These are phyloP conservation scores for Pseudohalonectria lignicola DNA, from an alignment of 2,329 filamentous ascomycete genomes.

Conservation along the genomic window DNA sequence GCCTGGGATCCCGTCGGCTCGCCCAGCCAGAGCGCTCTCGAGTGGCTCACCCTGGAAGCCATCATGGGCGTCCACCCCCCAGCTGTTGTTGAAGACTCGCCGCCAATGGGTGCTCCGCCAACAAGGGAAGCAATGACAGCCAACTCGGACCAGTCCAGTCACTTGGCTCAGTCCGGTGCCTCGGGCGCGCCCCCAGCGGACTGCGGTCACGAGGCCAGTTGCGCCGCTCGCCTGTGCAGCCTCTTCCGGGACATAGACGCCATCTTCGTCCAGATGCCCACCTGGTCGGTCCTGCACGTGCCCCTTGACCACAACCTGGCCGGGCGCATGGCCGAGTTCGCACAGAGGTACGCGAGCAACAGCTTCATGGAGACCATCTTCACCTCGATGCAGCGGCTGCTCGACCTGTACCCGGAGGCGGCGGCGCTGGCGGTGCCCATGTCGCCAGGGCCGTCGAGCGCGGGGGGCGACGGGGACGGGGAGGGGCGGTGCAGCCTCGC, in stretches of 20 bases:
- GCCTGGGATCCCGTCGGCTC: no score
- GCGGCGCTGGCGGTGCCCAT: constrained; percentile 10
- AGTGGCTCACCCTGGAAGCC: background rate
- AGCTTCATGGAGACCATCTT: constrained; percentile 10
- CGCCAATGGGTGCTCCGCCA: no score
- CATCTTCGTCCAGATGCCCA: constrained; percentile 11
- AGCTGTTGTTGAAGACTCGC: no score
- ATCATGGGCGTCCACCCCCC: no score
- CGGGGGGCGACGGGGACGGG: background rate
- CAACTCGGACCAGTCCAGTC: no score
- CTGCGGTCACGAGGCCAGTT: no score
- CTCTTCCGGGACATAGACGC: constrained; percentile 16
- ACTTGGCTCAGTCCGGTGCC: no score
- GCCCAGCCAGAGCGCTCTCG: no score
- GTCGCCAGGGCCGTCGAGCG: background rate
- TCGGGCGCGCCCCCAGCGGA: no score
- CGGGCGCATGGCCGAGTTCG: background rate
- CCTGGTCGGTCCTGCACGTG: constrained; percentile 12
- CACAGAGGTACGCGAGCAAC: background rate
- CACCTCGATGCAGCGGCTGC: constrained; percentile 19
- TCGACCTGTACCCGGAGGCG: constrained; percentile 21
- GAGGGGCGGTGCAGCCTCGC: constrained; percentile 14
- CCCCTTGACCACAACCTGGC: constrained; percentile 11
- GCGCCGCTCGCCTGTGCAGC: no score
- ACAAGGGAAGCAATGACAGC: no score